Evolutionary conservation across 2,329 filamentous ascomycete genomes (phyloP), one percentile per base, ranked within the genome.

Genomic region (Juglanconis oblonga): DNA sequence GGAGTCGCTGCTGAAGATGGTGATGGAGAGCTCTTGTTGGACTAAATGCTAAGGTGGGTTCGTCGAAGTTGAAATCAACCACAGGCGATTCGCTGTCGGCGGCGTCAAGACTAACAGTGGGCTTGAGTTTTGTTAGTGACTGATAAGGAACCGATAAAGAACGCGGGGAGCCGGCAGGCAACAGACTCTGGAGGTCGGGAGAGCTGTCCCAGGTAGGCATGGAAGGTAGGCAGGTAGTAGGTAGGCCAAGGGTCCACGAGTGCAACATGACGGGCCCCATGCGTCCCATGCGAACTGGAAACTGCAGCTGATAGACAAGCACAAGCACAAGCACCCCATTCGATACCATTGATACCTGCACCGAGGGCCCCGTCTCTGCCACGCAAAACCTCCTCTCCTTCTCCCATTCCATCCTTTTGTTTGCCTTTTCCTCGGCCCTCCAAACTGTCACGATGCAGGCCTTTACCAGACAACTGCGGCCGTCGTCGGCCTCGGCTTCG

Each of bases 381-480:
- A 52, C 53, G 35, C 57, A 48, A 33, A 42, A 24, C 38, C 24
- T 14, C 36, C 49, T 45, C 42, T 42, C 53, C 31, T 50, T 58
- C 31, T 24, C 14, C 31, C 33, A 36, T 48, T 52, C 35, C 42
- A 14, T 49, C 8, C 54, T 31, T 40, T 48, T 36, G 40, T 38
- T 54, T 54, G 14, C 35, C 11, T 42, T 45, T 36, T 42, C 48
- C 44, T 60, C 49, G 32, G 44, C 53, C 53, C 36, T 60, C 59
- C 57, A 36, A 57, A 51, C 58, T 58, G n/a, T 59, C 79, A 87
- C 73, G 71, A 97, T 97, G 93, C 92, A 96, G 85, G 89, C 91
- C 72, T 80, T 96, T 78, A 83, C 89, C 73, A 87, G 89, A 84
- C 87, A 87, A 74, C 73, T 76, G 71, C 78, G 83, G 83, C 81